Conservation (phyloP, 2,329 filamentous ascomycete genomes). For the Aspergillus fumigatus region DNA sequence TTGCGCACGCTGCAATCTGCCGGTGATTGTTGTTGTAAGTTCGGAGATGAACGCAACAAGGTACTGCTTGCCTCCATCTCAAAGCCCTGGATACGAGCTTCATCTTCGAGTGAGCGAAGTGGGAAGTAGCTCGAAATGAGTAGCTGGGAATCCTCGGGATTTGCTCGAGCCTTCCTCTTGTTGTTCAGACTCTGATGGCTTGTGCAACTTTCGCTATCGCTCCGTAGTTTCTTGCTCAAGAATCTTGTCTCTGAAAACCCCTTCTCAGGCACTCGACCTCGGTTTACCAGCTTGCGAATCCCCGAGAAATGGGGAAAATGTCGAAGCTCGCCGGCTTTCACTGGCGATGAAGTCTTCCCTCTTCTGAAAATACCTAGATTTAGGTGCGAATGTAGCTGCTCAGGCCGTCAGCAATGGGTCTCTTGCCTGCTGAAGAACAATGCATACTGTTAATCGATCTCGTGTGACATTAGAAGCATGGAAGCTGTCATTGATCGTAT, state of each 20-base stretch:
- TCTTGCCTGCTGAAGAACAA: not conserved
- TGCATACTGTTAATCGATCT: constrained; percentile 50
- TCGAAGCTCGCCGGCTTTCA: constrained; percentile 16
- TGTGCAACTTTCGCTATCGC: not conserved
- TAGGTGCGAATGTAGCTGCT: constrained; percentile 20
- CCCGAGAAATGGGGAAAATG: not conserved
- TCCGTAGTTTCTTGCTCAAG: constrained; percentile 6
- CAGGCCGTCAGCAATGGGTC: constrained; percentile 1
- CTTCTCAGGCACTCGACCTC: constrained; percentile 10
- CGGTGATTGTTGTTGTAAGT: not conserved
- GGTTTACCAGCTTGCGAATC: not conserved
- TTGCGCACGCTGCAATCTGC: not conserved
- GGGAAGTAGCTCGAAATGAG: not conserved
- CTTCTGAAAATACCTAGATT: constrained; percentile 33
- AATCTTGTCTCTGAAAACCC: constrained; percentile 23
- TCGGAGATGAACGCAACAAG: not conserved
- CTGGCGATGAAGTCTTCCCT: constrained; percentile 30
- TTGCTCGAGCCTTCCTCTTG: not conserved
- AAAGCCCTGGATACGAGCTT: not conserved
- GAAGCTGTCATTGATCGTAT: constrained; percentile 53
- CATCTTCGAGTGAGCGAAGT: not conserved
- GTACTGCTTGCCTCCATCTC: not conserved
- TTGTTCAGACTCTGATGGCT: not conserved
- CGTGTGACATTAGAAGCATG: constrained; percentile 50
- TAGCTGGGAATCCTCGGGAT: not conserved